These are phyloP conservation scores for Cystobasidiaceae sp. DNA, from an alignment of 1,284 basidiomycete species.

Conservation along the genomic window DNA sequence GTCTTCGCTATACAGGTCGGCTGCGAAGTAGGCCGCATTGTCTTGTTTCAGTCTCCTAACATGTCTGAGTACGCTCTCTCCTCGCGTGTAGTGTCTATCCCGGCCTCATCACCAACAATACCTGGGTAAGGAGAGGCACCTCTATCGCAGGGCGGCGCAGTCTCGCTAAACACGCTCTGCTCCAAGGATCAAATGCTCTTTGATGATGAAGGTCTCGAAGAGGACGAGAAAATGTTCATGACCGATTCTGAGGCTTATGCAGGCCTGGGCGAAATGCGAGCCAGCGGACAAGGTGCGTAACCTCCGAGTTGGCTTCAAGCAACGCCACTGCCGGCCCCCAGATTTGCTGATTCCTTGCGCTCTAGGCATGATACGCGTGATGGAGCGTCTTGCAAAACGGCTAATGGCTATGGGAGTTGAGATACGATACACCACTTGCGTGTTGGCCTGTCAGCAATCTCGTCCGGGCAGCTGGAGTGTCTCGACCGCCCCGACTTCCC, in stretches of 20 bases:
- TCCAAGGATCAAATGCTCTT: slow-evolving; percentile 21
- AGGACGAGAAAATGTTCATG: slow-evolving; percentile 31
- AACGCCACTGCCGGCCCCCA: not conserved
- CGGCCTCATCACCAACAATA: slow-evolving; percentile 38
- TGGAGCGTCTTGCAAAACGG: slow-evolving; percentile 33
- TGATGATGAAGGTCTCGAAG: slow-evolving; percentile 25
- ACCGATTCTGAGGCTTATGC: slow-evolving; percentile 24
- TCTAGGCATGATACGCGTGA: slow-evolving; percentile 34
- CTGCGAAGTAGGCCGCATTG: slow-evolving; percentile 7
- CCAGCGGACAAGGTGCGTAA: slow-evolving; percentile 30
- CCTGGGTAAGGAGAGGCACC: too few relatives aligned
- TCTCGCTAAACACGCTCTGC: too few relatives aligned
- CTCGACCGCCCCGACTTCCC: not conserved
- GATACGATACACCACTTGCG: slow-evolving; percentile 31
- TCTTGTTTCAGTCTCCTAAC: too few relatives aligned
- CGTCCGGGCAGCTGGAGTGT: slow-evolving; percentile 30
- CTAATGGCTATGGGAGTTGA: slow-evolving; percentile 26
- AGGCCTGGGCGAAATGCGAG: slow-evolving; percentile 34
- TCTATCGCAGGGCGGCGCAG: not conserved
- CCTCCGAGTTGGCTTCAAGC: too few relatives aligned
- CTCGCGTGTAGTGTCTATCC: slow-evolving; percentile 19
- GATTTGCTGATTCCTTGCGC: not conserved
- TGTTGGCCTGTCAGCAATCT: slow-evolving; percentile 16
- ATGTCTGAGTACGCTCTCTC: too few relatives aligned
- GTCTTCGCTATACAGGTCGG: not conserved